A percentile compares a stretch with the other conserved stretches of the same genome.
These are phyloP conservation scores for Simplicillium sp. DNA, from an alignment of 2,329 filamentous ascomycete genomes.

Conservation along the genomic window DNA sequence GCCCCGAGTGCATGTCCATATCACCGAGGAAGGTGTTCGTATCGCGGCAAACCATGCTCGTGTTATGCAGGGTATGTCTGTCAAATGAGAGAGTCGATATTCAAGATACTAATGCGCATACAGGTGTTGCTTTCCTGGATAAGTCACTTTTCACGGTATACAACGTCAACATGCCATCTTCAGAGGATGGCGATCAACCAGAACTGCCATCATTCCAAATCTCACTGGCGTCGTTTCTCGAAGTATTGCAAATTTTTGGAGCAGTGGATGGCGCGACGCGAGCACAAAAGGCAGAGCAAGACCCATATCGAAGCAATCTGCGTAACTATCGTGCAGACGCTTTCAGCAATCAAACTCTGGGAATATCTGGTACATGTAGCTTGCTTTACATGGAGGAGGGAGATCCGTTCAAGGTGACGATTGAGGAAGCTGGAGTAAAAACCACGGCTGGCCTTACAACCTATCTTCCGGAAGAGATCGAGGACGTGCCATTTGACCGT, in stretches of 20 bases:
- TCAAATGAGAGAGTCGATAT: neutral
- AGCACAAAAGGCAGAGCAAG: conserved; percentile 47
- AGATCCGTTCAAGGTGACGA: conserved; percentile 70
- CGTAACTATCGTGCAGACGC: conserved; percentile 58
- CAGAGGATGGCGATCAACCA: conserved; percentile 25
- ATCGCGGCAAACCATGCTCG: conserved; percentile 83
- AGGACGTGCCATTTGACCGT: conserved; percentile 83
- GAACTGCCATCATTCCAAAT: conserved; percentile 70
- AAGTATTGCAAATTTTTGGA: conserved; percentile 92
- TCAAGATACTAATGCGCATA: conserved; percentile 1
- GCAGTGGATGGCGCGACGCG: conserved; percentile 60
- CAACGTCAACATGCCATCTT: conserved; percentile 46
- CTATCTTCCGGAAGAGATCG: conserved; percentile 64
- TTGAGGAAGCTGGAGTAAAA: conserved; percentile 78
- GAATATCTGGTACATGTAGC: conserved; percentile 78
- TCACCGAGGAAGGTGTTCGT: conserved; percentile 75
- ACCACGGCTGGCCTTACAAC: conserved; percentile 87
- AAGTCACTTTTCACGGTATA: conserved; percentile 84
- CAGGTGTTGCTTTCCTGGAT: conserved; percentile 64
- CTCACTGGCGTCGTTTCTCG: conserved; percentile 76
- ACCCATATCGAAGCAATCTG: conserved; percentile 51
- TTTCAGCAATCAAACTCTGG: conserved; percentile 74
- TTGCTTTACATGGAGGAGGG: conserved; percentile 69
- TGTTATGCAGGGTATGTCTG: conserved; percentile 71
- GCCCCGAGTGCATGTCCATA: conserved; percentile 55